Evolutionary conservation across 345 rosid genomes (phyloP), one percentile per base, ranked within the genome.

Genomic region (Salix purpurea): DNA sequence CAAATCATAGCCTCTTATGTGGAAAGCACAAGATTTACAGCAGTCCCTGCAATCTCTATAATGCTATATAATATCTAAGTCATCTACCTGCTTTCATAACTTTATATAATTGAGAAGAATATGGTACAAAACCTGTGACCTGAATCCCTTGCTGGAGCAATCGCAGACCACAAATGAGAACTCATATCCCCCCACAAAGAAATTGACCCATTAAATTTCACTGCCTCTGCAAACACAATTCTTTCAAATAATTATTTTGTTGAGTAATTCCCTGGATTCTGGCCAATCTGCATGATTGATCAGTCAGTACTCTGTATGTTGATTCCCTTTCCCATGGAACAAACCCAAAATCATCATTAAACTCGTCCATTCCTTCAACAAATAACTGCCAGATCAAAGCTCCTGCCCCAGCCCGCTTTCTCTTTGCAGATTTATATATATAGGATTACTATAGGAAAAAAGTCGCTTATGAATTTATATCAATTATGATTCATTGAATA

Each of bases 321-420:
- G 94, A 81, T 9, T 85, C 80, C 76, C 86, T 89, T 79, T 91
- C 88, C 96, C 94, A 90, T 1, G 98, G 96, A 11, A 93, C 91
- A 7, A 93, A 76, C 56, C 97, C 97, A 28, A 90, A 93, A 71
- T 91, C 99, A 64, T 93, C 98, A 15, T 82, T 91, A 52, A 90
- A 93, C 37, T 87, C 92, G 74, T 91, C 94, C 96, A 91, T 95
- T 83, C 92, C 98, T 84, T 88, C 83, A 1, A 91, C 89, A 19
- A 93, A 77, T 40, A 89, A 87, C 78, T 93, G 99, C 99, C 99
- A 96, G 76, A 89, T 70, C 44, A 96, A 69, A 56, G 98, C 87
- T 21, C 99, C 98, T 30, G 91, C 97, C 44, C 98, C 99, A 4
- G 98, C 82, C 83, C 88, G 83, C 7, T 82, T 89, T 79, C 86